Conservation (phyloP, 1,139 yeast genomes). For the Lodderomyces elongisporus region DNA sequence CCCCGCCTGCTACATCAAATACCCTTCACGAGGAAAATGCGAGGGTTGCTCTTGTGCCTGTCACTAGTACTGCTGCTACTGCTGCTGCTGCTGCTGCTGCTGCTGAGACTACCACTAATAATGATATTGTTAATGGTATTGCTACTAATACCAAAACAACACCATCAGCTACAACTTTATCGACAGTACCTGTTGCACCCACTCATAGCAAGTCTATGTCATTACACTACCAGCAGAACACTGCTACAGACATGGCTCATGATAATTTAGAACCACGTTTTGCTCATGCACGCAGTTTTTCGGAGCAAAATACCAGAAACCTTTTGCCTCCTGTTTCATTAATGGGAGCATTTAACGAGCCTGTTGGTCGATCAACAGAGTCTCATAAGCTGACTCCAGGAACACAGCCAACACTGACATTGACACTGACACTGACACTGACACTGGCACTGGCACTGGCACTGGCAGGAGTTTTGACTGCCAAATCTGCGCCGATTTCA, state of each 20-base stretch:
- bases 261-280: no score
- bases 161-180: background rate
- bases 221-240: background rate
- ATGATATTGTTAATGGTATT: background rate
- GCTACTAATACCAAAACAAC: background rate
- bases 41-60: no score
- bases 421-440: no score
- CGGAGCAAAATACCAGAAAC: constrained; percentile 10
- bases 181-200: constrained; percentile 2
- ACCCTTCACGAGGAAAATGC: no score
- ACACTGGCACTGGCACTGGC: no score
- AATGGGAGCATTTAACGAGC: no score
- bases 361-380: no score
- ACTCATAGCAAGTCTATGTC: background rate
- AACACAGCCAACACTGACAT: no score
- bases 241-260: no score
- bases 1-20: constrained; percentile 18
- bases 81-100: background rate
- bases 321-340: constrained; percentile 32
- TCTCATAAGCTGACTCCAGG: no score
- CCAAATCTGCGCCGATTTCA: background rate
- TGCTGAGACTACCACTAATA: background rate
- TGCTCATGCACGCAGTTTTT: background rate
- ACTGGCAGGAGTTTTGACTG: background rate
- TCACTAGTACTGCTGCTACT: no score